Percentiles rank a stretch among this genome's conserved stretches.
Evolutionary conservation across 1,284 basidiomycete genomes (phyloP).

Genomic region (Tilletiopsis washingtonensis): DNA sequence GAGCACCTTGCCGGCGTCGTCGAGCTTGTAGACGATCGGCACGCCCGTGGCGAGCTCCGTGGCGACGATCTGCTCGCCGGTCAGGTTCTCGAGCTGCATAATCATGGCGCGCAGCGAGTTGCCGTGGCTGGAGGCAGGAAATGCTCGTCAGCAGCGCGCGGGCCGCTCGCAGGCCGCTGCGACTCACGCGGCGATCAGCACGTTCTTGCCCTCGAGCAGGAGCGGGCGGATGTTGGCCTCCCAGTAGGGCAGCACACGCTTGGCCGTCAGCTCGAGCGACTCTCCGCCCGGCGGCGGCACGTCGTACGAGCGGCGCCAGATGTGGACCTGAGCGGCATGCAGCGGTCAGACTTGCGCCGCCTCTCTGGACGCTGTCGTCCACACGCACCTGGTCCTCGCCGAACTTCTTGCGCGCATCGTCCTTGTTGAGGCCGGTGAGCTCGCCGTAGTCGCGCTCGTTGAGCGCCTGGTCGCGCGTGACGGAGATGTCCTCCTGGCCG

Average conservation of each 20-base stretch:
- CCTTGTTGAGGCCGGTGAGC: constrained; percentile 50
- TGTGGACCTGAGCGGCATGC: constrained; percentile 40
- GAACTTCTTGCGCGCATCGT: constrained; percentile 50
- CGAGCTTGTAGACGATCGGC: constrained; percentile 50
- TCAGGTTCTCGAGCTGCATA: constrained; percentile 48
- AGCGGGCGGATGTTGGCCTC: constrained; percentile 48
- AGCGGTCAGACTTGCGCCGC: neutral
- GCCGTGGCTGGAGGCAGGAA: constrained; percentile 37
- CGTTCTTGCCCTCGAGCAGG: constrained; percentile 48
- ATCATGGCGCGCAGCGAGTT: constrained; percentile 50
- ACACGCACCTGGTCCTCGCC: constrained; percentile 48
- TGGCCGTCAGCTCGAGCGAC: constrained; percentile 49
- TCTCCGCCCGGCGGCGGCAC: constrained; percentile 50
- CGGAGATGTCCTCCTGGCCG: constrained; percentile 45
- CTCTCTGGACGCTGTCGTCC: neutral
- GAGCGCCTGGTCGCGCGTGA: constrained; percentile 48
- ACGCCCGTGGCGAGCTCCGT: constrained; percentile 50
- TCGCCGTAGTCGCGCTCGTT: constrained; percentile 52
- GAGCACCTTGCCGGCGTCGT: constrained; percentile 41
- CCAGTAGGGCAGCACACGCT: constrained; percentile 49
- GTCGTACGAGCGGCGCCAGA: constrained; percentile 48
- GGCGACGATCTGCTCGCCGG: constrained; percentile 47
- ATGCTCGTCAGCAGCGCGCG: neutral
- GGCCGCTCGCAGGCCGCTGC: neutral
- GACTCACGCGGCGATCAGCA: constrained; percentile 46